These are phyloP conservation scores for Gentiana straminea DNA, from an alignment of 257 asterid species.

Conservation along the genomic window DNA sequence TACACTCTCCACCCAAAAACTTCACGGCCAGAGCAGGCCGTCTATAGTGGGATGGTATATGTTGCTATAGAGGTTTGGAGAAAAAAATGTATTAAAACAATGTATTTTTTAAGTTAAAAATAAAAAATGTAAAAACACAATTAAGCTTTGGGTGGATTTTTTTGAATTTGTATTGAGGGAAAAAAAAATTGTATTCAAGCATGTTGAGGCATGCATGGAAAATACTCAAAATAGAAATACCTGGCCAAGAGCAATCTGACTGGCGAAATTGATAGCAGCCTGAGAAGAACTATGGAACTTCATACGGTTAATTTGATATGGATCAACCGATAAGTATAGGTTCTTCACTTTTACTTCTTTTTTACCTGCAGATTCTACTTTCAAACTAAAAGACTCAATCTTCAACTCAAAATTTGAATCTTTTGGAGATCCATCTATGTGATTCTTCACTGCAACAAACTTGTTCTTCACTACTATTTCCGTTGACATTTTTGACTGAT, in stretches of 20 bases:
- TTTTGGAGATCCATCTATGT: slow-evolving; percentile 21
- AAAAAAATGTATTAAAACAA: no score
- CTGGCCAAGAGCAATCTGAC: slow-evolving; percentile 32
- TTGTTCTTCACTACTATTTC: slow-evolving; percentile 20
- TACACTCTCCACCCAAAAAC: no score
- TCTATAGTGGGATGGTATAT: no score
- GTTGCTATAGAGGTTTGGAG: no score
- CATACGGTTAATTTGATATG: slow-evolving; percentile 63
- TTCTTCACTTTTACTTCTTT: slow-evolving; percentile 36
- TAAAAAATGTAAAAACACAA: no score
- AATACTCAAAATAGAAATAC: slow-evolving; percentile 7
- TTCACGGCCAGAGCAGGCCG: no score
- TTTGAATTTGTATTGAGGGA: no score
- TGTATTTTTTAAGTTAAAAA: no score
- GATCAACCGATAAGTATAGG: slow-evolving; percentile 53
- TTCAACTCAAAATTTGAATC: slow-evolving; percentile 29
- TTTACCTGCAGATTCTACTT: slow-evolving; percentile 3
- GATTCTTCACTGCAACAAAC: slow-evolving; percentile 14
- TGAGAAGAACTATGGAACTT: slow-evolving; percentile 41
- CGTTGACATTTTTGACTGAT: background rate
- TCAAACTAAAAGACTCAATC: slow-evolving; percentile 12
- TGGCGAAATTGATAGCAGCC: slow-evolving; percentile 19
- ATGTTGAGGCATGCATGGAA: no score
- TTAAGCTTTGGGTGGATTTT: no score
- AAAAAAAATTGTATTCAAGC: no score